phyloP scores from a whole-genome alignment of 306 rosid species.

The Pachyrhizus erosus region DNA sequence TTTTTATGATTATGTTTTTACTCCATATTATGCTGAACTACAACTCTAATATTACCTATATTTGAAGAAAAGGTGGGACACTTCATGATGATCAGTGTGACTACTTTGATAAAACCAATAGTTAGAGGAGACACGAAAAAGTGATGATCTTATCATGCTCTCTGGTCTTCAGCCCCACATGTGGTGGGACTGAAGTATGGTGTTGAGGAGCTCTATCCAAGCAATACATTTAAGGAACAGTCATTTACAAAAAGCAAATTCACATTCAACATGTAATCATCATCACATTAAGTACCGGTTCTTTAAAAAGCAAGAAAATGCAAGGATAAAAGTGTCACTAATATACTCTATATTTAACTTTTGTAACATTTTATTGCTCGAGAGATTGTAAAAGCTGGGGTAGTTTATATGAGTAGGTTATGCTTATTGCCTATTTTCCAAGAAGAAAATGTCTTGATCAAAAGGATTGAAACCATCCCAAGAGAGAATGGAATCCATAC shows the following conservation, averaged over 20 bases:
- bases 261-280: slow-evolving; percentile 26
- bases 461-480: slow-evolving; percentile 68
- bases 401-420: slow-evolving; percentile 12
- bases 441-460: slow-evolving; percentile 57
- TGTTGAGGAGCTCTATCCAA: slow-evolving; percentile 31
- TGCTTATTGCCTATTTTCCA: slow-evolving; percentile 44
- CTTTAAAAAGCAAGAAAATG: slow-evolving; percentile 21
- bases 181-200: slow-evolving; percentile 29
- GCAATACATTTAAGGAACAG: slow-evolving; percentile 27
- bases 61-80: background rate
- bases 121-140: slow-evolving; percentile 38
- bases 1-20: no score
- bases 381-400: slow-evolving; percentile 8
- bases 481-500: slow-evolving; percentile 61
- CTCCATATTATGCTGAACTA: background rate
- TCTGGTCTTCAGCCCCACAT: slow-evolving; percentile 28
- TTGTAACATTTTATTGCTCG: slow-evolving; percentile 7
- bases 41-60: background rate
- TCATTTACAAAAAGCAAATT: slow-evolving; percentile 15
- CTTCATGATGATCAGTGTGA: slow-evolving; percentile 32
- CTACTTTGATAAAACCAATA: slow-evolving; percentile 24
- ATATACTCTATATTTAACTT: slow-evolving; percentile 28
- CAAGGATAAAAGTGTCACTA: slow-evolving; percentile 15
- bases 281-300: slow-evolving; percentile 29
- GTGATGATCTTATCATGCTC: slow-evolving; percentile 22